These are phyloP conservation scores for Fennellomyces sp. DNA, from an alignment of 371 early-diverging fungal species.

Conservation along the genomic window DNA sequence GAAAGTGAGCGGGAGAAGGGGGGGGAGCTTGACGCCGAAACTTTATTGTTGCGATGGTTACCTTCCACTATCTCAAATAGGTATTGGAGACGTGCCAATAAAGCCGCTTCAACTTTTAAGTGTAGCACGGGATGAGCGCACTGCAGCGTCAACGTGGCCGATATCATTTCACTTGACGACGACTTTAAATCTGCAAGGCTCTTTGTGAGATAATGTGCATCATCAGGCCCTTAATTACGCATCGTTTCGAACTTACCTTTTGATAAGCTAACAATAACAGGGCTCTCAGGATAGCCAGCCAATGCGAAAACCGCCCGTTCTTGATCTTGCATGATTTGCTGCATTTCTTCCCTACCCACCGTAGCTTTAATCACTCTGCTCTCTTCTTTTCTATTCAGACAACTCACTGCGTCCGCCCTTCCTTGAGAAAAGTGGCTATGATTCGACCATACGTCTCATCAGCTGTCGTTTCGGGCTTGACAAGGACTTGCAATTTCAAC, in stretches of 20 bases:
- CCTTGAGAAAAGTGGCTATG: neutral
- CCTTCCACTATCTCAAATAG: neutral
- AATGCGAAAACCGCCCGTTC: neutral
- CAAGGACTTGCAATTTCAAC: neutral
- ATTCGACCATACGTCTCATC: neutral
- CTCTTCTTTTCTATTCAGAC: neutral
- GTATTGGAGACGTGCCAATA: neutral
- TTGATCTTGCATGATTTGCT: slow-evolving; percentile 2
- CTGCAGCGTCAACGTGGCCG: neutral
- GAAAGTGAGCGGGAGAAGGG: neutral
- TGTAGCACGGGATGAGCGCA: neutral
- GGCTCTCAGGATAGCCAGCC: neutral
- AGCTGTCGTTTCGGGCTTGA: neutral
- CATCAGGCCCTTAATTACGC: too few species aligned
- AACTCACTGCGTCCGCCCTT: neutral
- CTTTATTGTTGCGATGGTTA: neutral
- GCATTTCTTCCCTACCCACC: slow-evolving; percentile 1
- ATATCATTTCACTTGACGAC: neutral
- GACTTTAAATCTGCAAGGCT: too few species aligned
- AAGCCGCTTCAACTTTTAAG: neutral
- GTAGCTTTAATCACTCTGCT: neutral
- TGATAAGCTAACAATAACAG: slow-evolving; percentile 1
- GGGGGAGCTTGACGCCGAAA: neutral
- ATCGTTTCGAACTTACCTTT: too few species aligned
- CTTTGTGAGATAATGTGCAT: too few species aligned